These are phyloP conservation scores for Solanum piurae DNA, from an alignment of 257 asterid species.

Conservation along the genomic window DNA sequence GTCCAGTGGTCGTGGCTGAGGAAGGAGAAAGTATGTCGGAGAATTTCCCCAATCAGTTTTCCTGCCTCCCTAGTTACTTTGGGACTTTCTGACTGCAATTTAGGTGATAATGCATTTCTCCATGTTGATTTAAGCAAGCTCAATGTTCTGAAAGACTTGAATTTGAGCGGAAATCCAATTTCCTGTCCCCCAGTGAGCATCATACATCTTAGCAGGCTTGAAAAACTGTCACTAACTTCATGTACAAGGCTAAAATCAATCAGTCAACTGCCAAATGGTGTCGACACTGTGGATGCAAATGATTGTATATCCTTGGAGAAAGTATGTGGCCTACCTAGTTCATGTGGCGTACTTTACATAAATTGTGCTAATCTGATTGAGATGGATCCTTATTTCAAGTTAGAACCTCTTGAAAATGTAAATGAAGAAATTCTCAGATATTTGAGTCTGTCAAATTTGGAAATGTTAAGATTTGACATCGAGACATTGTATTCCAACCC, in stretches of 20 bases:
- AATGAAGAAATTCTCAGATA: neutral
- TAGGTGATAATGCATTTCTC: neutral
- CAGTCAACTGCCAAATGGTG: neutral
- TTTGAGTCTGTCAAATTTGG: neutral
- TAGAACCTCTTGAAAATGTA: neutral
- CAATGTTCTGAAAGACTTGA: neutral
- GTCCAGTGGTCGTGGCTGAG: neutral
- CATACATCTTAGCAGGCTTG: neutral
- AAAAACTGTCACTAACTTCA: neutral
- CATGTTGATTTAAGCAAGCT: neutral
- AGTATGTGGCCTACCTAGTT: neutral
- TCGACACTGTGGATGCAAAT: neutral
- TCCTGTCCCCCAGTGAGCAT: neutral
- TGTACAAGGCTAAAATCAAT: neutral
- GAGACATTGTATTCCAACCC: neutral
- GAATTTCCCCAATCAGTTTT: neutral
- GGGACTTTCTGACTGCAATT: neutral
- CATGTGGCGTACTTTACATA: neutral
- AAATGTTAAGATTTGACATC: neutral
- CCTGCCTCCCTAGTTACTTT: neutral
- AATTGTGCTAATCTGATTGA: neutral
- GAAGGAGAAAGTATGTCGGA: neutral
- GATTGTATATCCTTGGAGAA: neutral
- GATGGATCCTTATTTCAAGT: neutral
- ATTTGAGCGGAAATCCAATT: neutral